phyloP scores from a whole-genome alignment of 208 protist species.

The Leishmania guyanensis region DNA sequence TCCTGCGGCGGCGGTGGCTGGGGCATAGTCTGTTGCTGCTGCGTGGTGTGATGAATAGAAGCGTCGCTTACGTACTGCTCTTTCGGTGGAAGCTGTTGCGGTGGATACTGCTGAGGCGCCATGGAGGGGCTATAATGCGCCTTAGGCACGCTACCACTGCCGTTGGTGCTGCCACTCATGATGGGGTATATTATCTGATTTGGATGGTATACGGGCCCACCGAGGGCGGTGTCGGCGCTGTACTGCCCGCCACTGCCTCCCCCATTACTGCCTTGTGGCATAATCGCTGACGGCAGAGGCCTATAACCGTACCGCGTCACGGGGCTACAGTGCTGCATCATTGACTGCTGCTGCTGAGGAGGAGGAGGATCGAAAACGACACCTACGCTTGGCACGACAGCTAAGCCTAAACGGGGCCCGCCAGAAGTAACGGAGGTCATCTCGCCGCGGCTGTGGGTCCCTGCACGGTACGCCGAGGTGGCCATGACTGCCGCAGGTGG shows the following conservation, averaged over 20 bases:
- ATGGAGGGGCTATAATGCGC: background rate
- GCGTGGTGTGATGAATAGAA: background rate
- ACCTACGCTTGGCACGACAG: background rate
- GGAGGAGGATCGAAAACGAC: background rate
- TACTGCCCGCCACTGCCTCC: background rate
- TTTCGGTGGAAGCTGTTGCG: background rate
- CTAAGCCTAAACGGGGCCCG: background rate
- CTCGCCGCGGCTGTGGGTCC: background rate
- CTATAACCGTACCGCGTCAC: background rate
- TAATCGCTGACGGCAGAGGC: background rate
- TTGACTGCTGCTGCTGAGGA: background rate
- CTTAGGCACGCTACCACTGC: background rate
- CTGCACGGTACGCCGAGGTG: background rate
- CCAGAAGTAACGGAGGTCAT: background rate
- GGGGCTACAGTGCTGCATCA: background rate
- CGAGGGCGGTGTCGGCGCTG: background rate
- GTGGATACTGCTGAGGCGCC: background rate
- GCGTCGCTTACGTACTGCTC: background rate
- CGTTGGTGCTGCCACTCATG: background rate
- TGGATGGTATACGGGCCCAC: background rate
- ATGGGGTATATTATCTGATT: background rate
- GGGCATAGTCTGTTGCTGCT: background rate
- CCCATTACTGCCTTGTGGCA: background rate
- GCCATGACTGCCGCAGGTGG: background rate
- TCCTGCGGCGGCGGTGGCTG: constrained; percentile 6